phyloP scores from a whole-genome alignment of 2,329 filamentous ascomycete genomes.

The Penicillium hordei region DNA sequence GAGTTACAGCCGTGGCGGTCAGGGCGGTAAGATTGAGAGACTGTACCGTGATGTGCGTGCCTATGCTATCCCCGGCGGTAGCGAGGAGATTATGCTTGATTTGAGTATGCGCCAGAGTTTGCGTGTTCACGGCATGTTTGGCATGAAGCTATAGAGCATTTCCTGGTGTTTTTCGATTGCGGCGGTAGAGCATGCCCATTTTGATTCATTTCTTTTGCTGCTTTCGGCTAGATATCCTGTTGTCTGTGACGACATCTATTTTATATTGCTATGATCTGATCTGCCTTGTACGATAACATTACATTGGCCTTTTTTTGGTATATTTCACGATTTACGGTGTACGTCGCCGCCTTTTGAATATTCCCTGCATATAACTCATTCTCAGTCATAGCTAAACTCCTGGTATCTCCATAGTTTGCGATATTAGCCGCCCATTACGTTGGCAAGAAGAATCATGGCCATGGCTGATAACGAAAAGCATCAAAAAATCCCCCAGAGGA shows the following conservation, averaged over 20 bases:
- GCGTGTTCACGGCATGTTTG: constrained; percentile 83
- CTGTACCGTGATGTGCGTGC: constrained; percentile 93
- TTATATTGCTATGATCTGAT: constrained; percentile 4
- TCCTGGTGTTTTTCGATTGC: constrained; percentile 4
- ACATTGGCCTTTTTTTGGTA: constrained; percentile 2
- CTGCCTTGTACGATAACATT: constrained; percentile 19
- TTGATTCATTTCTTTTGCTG: not conserved
- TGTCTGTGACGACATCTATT: constrained; percentile 17
- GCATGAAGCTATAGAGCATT: constrained; percentile 73
- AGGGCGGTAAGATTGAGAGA: constrained; percentile 92
- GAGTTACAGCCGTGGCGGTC: constrained; percentile 87
- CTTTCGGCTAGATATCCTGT: constrained; percentile 24
- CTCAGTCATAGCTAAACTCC: not conserved
- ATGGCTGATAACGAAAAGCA: not conserved
- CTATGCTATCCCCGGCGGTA: constrained; percentile 93
- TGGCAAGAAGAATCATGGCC: not conserved
- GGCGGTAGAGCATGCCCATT: not conserved
- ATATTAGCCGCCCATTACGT: not conserved
- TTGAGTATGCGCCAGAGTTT: constrained; percentile 88
- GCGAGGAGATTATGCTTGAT: constrained; percentile 98
- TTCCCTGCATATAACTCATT: not conserved
- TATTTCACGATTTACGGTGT: not conserved
- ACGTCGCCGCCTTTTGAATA: not conserved
- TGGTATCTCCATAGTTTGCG: not conserved
- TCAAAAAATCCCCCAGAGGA: not conserved